Percentiles rank a stretch among this genome's conserved stretches.
phyloP scores from a whole-genome alignment of 192 early-diverging fungal genomes.

The Entomortierella lignicola region DNA sequence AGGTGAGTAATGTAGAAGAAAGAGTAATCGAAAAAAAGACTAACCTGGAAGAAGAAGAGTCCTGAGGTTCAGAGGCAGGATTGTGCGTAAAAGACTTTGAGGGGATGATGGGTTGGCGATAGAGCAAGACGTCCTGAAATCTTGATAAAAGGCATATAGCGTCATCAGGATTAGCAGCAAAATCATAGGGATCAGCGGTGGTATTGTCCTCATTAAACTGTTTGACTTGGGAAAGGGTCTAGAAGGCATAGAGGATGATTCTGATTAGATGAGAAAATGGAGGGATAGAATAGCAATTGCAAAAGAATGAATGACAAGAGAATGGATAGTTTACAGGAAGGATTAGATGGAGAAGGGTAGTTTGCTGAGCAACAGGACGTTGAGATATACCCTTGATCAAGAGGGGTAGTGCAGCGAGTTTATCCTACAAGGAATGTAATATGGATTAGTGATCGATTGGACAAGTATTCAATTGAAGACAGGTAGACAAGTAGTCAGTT shows the following conservation, averaged over 20 bases:
- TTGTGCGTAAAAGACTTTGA: not conserved
- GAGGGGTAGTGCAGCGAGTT: conserved; percentile 60
- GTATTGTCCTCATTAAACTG: conserved; percentile 52
- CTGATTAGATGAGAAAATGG: too few relatives aligned
- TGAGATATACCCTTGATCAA: conserved; percentile 71
- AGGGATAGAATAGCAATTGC: too few relatives aligned
- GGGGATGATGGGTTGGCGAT: conserved; percentile 53
- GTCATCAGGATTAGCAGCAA: conserved; percentile 64
- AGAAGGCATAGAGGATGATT: too few relatives aligned
- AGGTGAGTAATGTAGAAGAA: too few relatives aligned
- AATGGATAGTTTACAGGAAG: conserved; percentile 73
- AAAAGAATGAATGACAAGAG: too few relatives aligned
- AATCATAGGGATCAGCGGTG: conserved; percentile 67
- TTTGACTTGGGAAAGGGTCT: conserved; percentile 59
- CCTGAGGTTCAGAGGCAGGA: too few relatives aligned
- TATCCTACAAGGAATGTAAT: conserved; percentile 42
- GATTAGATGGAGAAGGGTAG: conserved; percentile 70
- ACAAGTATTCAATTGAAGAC: too few relatives aligned
- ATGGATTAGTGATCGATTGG: too few relatives aligned
- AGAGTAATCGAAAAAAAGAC: not conserved
- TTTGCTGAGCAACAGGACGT: conserved; percentile 69
- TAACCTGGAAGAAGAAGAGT: too few relatives aligned
- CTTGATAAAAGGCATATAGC: conserved; percentile 63
- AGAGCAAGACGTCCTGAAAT: conserved; percentile 76
- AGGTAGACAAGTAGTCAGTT: too few relatives aligned